A percentile compares a stretch with the other conserved stretches of the same genome.
phyloP scores from a whole-genome alignment of 306 rosid genomes.

The Pterocarpus macrocarpus region DNA sequence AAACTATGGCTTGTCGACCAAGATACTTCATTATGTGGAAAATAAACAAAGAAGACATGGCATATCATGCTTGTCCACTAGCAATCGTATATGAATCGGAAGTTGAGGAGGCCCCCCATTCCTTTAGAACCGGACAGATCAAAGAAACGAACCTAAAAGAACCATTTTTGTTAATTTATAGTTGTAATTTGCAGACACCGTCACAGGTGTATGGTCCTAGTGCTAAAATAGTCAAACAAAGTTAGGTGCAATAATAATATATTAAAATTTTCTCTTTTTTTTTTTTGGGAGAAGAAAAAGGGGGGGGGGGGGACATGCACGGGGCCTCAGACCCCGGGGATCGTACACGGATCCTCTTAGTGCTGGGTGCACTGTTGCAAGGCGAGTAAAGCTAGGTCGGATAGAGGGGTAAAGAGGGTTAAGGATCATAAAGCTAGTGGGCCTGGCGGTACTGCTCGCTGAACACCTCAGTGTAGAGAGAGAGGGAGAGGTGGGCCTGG shows the following conservation, averaged over 20 bases:
- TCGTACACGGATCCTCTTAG: no score
- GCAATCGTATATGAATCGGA: constrained; percentile 12
- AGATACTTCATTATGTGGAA: constrained; percentile 1
- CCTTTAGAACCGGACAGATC: not conserved
- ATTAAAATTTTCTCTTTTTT: not conserved
- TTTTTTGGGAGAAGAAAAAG: not conserved
- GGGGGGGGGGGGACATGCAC: not conserved
- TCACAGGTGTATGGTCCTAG: constrained; percentile 35
- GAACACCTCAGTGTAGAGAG: not conserved
- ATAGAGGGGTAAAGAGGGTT: constrained; percentile 38
- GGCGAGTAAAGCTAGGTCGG: constrained; percentile 48
- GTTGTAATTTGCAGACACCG: constrained; percentile 44
- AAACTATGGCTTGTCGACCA: not conserved
- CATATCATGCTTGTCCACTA: constrained; percentile 29
- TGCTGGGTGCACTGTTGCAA: no score
- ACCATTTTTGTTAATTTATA: constrained; percentile 44
- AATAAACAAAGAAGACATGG: constrained; percentile 21
- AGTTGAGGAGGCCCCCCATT: constrained; percentile 26
- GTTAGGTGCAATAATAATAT: constrained; percentile 13
- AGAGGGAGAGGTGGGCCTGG: constrained; percentile 73
- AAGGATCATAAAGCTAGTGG: constrained; percentile 63
- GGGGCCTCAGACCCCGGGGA: no score
- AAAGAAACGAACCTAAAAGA: constrained; percentile 27
- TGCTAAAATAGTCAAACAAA: constrained; percentile 47
- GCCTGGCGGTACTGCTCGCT: constrained; percentile 51